Conservation (phyloP, 169 alveolate species). For the Babesia sp. region DNA sequence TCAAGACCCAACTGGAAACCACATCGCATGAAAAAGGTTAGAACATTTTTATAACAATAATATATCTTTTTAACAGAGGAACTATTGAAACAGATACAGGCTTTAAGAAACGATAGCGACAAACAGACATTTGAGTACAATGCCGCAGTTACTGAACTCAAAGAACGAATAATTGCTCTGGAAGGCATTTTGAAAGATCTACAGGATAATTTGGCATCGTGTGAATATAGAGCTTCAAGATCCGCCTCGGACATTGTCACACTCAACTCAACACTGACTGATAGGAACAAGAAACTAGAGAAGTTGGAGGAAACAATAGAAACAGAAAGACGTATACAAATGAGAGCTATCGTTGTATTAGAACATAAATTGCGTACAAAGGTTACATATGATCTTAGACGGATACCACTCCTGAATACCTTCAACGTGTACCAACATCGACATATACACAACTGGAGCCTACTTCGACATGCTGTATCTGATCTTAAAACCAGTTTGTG, state of each 20-base stretch:
- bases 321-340: slow-evolving; percentile 4
- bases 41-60: background rate
- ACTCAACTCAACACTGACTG: slow-evolving; percentile 18
- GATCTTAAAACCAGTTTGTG: background rate
- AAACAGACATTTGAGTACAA: slow-evolving; percentile 36
- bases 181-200: slow-evolving; percentile 54
- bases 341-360: background rate
- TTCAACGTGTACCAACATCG: slow-evolving; percentile 29
- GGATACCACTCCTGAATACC: slow-evolving; percentile 4
- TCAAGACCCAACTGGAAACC: slow-evolving; percentile 47
- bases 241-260: slow-evolving; percentile 18
- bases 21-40: slow-evolving; percentile 45
- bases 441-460: slow-evolving; percentile 17
- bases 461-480: slow-evolving; percentile 4
- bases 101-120: slow-evolving; percentile 35
- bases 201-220: slow-evolving; percentile 27
- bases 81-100: slow-evolving; percentile 5
- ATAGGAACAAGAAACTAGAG: slow-evolving; percentile 1
- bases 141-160: slow-evolving; percentile 42
- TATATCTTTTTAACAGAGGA: slow-evolving; percentile 14
- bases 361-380: slow-evolving; percentile 27
- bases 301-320: slow-evolving; percentile 27
- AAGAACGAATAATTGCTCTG: slow-evolving; percentile 54
- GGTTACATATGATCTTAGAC: slow-evolving; percentile 37
- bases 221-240: slow-evolving; percentile 26